A percentile compares a stretch with the other conserved stretches of the same genome.
Conservation (phyloP, 106 monocot species). For the Dioscorea alata region DNA sequence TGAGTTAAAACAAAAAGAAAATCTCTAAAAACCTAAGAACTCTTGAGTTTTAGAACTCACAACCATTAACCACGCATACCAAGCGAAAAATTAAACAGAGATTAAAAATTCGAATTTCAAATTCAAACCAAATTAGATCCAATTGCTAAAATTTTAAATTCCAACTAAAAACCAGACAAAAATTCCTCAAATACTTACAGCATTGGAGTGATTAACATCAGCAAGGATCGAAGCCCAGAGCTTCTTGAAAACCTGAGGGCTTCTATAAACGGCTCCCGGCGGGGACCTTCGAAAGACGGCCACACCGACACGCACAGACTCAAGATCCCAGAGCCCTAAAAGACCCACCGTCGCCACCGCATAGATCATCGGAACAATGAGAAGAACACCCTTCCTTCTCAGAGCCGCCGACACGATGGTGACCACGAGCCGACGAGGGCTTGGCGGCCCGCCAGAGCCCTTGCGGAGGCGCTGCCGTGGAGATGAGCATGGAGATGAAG, state of each 20-base stretch:
- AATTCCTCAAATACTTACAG: conserved; percentile 28
- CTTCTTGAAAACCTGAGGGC: conserved; percentile 61
- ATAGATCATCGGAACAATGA: conserved; percentile 58
- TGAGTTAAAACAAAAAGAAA: no score
- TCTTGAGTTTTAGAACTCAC: neutral
- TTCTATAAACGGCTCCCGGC: conserved; percentile 70
- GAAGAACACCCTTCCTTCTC: conserved; percentile 43
- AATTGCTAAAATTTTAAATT: neutral
- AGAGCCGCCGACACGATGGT: conserved; percentile 30
- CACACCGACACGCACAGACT: conserved; percentile 36
- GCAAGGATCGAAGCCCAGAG: conserved; percentile 61
- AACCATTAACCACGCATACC: neutral
- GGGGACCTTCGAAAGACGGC: conserved; percentile 29
- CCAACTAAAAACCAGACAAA: neutral
- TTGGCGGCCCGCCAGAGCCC: conserved; percentile 2
- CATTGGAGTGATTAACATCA: conserved; percentile 50
- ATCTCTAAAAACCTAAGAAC: neutral
- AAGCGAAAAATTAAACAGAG: neutral
- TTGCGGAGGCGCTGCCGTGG: no score
- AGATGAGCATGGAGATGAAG: no score
- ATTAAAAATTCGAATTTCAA: neutral
- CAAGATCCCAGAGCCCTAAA: conserved; percentile 31
- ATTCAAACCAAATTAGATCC: neutral
- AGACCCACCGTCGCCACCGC: conserved; percentile 44
- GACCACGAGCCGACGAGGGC: conserved; percentile 24